Evolutionary conservation across 345 rosid genomes (phyloP).

Genomic region (Hypericum perforatum): DNA sequence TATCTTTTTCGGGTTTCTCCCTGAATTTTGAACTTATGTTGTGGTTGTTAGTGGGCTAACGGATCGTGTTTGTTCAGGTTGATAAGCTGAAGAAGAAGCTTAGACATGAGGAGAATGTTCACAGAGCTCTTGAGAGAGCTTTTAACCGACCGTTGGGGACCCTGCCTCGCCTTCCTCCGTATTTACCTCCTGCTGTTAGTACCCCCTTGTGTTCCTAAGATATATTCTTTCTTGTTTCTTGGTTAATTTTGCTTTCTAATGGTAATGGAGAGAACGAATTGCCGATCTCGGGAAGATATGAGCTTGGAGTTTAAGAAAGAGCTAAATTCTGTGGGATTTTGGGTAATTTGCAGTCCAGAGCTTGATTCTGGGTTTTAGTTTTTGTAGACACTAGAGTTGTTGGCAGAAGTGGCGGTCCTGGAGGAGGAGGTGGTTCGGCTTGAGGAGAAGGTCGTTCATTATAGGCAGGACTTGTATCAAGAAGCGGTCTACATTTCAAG

Average conservation of each 20-base stretch:
- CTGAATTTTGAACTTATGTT: not conserved
- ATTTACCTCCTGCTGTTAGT: constrained; percentile 74
- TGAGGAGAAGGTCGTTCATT: constrained; percentile 69
- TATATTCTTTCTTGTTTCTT: constrained; percentile 9
- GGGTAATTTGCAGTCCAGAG: too few species aligned
- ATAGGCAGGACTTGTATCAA: constrained; percentile 60
- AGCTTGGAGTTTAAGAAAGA: too few species aligned
- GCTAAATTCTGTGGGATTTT: too few species aligned
- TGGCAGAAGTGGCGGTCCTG: constrained; percentile 90
- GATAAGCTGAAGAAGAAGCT: constrained; percentile 80
- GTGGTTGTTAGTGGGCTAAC: constrained; percentile 3
- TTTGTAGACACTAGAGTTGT: constrained; percentile 65
- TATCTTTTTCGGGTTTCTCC: too few species aligned
- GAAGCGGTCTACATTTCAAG: constrained; percentile 63
- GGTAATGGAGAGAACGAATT: too few species aligned
- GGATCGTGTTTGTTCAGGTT: constrained; percentile 39
- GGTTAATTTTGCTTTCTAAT: too few species aligned
- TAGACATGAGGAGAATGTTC: constrained; percentile 70
- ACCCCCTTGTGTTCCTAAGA: not conserved
- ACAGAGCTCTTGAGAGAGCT: constrained; percentile 83
- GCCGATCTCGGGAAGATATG: too few species aligned
- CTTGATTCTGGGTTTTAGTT: constrained; percentile 8
- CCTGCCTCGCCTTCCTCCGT: constrained; percentile 90
- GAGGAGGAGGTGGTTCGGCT: constrained; percentile 86
- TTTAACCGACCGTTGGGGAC: constrained; percentile 79